Evolutionary conservation across 2,329 filamentous ascomycete genomes (phyloP), one percentile per base, ranked within the genome.

Genomic region (Delphinella strobiligena): DNA sequence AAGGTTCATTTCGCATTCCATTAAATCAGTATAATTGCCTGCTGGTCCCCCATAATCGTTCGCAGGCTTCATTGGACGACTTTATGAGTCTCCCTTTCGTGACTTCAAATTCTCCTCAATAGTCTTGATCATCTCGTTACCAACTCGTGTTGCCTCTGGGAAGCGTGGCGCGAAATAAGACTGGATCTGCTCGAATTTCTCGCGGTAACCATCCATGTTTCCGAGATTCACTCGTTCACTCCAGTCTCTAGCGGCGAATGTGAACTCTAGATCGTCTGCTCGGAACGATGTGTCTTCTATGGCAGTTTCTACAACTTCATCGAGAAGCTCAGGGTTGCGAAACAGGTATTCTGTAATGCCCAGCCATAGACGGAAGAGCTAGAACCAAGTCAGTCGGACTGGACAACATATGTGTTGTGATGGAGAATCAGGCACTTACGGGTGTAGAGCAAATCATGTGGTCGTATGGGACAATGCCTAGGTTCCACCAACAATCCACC

Each of bases 391-490:
- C 17, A 32, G 31, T 31, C 8, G 30, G 31, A 35, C n/a, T n/a
- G n/a, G n/a, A n/a, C n/a, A n/a, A n/a, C n/a, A n/a, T n/a, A n/a
- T n/a, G n/a, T n/a, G n/a, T n/a, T n/a, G n/a, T n/a, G n/a, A n/a
- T n/a, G n/a, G n/a, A n/a, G n/a, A n/a, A n/a, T n/a, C n/a, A n/a
- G n/a, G n/a, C 2, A 64, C 72, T 58, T 55, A 79, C 75, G 36
- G 91, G 91, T 30, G 91, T 98, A 39, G 87, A 94, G 67, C 91
- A 98, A 50, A 98, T 93, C 88, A 98, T 98, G 67, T 98, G 93
- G 62, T 98, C 89, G 61, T 98, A 98, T 1, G 91, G 91, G 35
- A 93, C 82, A 52, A 95, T 98, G 24, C 79, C 82, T 34, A 96
- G 72, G 49, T 85, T 84, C 56, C 84, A 91, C 91, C 91, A 98